Conservation (phyloP, 805 yeast species). For the Cephaloascus albidus region DNA sequence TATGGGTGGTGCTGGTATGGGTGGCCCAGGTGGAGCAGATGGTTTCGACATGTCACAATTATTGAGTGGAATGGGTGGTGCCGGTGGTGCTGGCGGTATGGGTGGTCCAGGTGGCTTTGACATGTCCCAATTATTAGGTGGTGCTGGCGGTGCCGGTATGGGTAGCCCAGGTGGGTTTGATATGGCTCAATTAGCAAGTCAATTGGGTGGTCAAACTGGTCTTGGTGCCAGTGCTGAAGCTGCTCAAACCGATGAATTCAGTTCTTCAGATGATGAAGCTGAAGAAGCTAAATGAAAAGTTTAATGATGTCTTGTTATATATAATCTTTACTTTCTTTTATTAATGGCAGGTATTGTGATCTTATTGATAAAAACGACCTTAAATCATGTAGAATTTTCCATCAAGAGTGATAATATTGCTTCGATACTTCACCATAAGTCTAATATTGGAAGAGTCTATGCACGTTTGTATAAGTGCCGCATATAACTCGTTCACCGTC, state of each 20-base stretch:
- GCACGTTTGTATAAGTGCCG: too few relatives aligned
- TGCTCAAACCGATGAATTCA: conserved; percentile 6
- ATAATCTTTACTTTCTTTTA: too few relatives aligned
- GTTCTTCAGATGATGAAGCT: conserved; percentile 17
- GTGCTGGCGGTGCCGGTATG: conserved; percentile 11
- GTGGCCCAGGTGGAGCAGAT: conserved; percentile 20
- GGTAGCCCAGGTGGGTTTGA: conserved; percentile 10
- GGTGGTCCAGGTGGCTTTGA: conserved; percentile 17
- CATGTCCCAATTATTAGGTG: conserved; percentile 14
- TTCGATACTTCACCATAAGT: too few relatives aligned
- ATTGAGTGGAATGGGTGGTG: conserved; percentile 10
- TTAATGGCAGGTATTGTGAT: too few relatives aligned
- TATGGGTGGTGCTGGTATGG: conserved; percentile 24
- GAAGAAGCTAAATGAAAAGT: conserved; percentile 11
- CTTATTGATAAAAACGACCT: too few relatives aligned
- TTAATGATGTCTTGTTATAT: too few relatives aligned
- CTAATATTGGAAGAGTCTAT: too few relatives aligned
- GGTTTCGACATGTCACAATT: conserved; percentile 14
- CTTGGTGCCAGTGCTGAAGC: conserved; percentile 6
- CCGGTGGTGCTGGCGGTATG: conserved; percentile 16
- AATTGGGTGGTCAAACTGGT: conserved; percentile 23
- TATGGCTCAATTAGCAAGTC: conserved; percentile 22
- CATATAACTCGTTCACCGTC: too few relatives aligned
- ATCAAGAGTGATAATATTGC: too few relatives aligned
- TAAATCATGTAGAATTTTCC: too few relatives aligned